These are phyloP conservation scores for Hanseniaspora jakobsenii DNA, from an alignment of 805 yeast species.

Conservation along the genomic window DNA sequence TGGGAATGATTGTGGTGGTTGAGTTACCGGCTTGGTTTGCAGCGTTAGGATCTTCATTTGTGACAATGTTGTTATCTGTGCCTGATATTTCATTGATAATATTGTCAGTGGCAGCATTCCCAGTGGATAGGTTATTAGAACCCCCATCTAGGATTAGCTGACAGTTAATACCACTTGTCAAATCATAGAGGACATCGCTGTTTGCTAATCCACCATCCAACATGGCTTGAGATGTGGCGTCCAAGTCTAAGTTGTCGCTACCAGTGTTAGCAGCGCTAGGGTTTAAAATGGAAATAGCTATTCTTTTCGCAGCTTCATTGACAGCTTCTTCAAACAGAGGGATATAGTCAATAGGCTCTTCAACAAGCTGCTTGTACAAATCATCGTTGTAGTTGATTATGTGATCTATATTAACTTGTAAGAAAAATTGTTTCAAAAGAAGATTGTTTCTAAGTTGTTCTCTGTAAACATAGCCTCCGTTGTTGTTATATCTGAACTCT, in stretches of 20 bases:
- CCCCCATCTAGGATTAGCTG: slow-evolving; percentile 17
- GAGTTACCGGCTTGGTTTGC: slow-evolving; percentile 49
- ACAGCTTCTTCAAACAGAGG: slow-evolving; percentile 75
- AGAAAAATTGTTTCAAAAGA: slow-evolving; percentile 56
- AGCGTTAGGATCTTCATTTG: slow-evolving; percentile 40
- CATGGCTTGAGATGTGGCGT: slow-evolving; percentile 39
- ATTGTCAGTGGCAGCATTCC: slow-evolving; percentile 23
- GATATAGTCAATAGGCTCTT: slow-evolving; percentile 78
- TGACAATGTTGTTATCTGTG: slow-evolving; percentile 19
- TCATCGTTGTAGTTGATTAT: slow-evolving; percentile 81
- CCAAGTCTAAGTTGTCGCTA: slow-evolving; percentile 36
- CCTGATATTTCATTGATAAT: slow-evolving; percentile 12
- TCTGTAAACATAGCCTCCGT: slow-evolving; percentile 72
- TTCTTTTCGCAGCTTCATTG: slow-evolving; percentile 71
- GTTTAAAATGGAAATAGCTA: slow-evolving; percentile 34
- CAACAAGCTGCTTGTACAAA: slow-evolving; percentile 67
- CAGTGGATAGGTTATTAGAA: slow-evolving; percentile 15
- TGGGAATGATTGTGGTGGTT: slow-evolving; percentile 55
- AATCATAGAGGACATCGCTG: slow-evolving; percentile 31
- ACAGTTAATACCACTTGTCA: slow-evolving; percentile 17
- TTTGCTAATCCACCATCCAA: slow-evolving; percentile 21
- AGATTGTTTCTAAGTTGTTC: slow-evolving; percentile 84
- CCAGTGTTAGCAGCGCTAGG: slow-evolving; percentile 24
- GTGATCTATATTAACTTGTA: slow-evolving; percentile 72
- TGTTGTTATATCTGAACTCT: slow-evolving; percentile 57